Evolutionary conservation across 129 eudicot genomes (phyloP).

Genomic region (Kitagawia praeruptora): DNA sequence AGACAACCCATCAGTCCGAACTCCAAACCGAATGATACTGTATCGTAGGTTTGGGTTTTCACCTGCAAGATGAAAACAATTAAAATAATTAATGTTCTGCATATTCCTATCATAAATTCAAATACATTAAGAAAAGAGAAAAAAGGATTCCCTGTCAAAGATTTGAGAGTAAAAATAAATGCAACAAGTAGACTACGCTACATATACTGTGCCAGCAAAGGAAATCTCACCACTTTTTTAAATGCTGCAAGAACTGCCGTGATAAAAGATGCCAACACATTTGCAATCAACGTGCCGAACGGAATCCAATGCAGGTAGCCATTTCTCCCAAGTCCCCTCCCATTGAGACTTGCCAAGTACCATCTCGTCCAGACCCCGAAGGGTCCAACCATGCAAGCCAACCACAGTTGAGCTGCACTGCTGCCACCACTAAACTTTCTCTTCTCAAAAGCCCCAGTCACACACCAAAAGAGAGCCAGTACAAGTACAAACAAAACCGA

Average conservation of each 20-base stretch:
- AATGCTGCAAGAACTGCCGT: conserved; percentile 83
- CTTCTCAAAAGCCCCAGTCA: conserved; percentile 34
- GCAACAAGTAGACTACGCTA: neutral
- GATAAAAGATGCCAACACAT: conserved; percentile 64
- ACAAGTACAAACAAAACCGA: conserved; percentile 28
- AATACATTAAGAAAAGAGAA: neutral
- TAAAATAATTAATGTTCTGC: neutral
- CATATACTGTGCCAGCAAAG: neutral
- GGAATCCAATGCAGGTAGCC: conserved; percentile 70
- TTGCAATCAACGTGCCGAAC: conserved; percentile 81
- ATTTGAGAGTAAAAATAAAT: neutral
- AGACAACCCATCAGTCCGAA: conserved; percentile 83
- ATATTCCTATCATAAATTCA: neutral
- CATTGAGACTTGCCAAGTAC: conserved; percentile 70
- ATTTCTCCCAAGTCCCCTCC: conserved; percentile 57
- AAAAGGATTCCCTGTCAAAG: neutral
- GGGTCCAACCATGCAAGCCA: conserved; percentile 80
- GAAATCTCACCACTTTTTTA: conserved; percentile 53
- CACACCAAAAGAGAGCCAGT: conserved; percentile 46
- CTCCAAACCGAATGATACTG: conserved; percentile 57
- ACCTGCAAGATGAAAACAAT: conserved; percentile 29
- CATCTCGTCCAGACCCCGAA: conserved; percentile 90
- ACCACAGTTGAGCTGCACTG: conserved; percentile 51
- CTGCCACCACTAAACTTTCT: conserved; percentile 41
- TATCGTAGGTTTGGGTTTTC: conserved; percentile 25